phyloP scores from a whole-genome alignment of 805 yeast species.

The Wickerhamiella alocasiicola region DNA sequence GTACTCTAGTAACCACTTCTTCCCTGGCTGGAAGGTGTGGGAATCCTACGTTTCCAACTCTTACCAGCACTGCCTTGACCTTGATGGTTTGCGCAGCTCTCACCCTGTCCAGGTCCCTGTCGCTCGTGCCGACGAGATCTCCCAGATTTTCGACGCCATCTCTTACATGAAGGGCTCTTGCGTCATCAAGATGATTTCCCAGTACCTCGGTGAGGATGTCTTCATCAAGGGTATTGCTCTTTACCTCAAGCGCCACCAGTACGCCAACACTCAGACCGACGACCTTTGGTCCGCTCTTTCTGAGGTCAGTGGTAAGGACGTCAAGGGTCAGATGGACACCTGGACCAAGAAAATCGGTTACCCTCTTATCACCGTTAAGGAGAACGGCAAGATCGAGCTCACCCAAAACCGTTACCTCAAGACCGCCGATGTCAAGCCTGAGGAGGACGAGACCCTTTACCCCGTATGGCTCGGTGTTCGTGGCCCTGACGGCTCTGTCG shows the following conservation, averaged over 20 bases:
- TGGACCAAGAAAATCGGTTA: slow-evolving; percentile 70
- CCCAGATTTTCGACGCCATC: slow-evolving; percentile 71
- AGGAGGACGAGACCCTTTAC: slow-evolving; percentile 41
- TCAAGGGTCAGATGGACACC: slow-evolving; percentile 44
- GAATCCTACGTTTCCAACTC: slow-evolving; percentile 66
- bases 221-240: slow-evolving; percentile 63
- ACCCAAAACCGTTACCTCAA: slow-evolving; percentile 50
- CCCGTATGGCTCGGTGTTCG: slow-evolving; percentile 48
- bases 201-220: slow-evolving; percentile 51
- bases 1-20: slow-evolving; percentile 52
- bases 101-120: slow-evolving; percentile 80
- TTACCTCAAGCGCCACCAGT: slow-evolving; percentile 52
- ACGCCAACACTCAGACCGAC: slow-evolving; percentile 57
- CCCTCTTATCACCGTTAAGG: slow-evolving; percentile 48
- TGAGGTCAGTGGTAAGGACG: slow-evolving; percentile 50
- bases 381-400: slow-evolving; percentile 29
- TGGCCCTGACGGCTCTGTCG: slow-evolving; percentile 47
- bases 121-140: slow-evolving; percentile 63
- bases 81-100: slow-evolving; percentile 59
- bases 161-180: slow-evolving; percentile 77
- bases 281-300: slow-evolving; percentile 62
- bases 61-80: slow-evolving; percentile 57
- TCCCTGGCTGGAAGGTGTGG: slow-evolving; percentile 75
- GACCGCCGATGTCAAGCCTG: slow-evolving; percentile 46
- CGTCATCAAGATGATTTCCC: slow-evolving; percentile 62